These are phyloP conservation scores for Eustoma russellianum DNA, from an alignment of 257 asterid genomes.

Conservation along the genomic window DNA sequence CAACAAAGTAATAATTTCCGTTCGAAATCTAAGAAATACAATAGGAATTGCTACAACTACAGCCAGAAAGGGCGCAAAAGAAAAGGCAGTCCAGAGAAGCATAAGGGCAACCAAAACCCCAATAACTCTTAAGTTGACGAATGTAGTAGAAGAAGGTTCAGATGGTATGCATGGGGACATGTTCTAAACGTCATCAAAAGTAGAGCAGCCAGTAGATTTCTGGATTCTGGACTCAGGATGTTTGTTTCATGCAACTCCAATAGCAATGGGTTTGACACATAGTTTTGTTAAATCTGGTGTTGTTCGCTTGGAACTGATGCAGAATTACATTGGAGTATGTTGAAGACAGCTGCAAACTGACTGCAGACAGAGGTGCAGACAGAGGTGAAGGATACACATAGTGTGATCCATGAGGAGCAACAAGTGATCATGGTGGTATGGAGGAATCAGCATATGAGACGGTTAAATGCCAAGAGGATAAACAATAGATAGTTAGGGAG, in stretches of 20 bases:
- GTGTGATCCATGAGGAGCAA: too few species aligned
- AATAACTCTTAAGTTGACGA: neutral
- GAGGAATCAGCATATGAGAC: too few species aligned
- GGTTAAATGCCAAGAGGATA: too few species aligned
- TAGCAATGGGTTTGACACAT: neutral
- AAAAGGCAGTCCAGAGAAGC: too few species aligned
- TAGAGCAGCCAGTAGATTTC: neutral
- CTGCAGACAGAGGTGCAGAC: too few species aligned
- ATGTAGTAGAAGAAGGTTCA: neutral
- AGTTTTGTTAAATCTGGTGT: neutral
- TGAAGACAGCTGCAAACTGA: too few species aligned
- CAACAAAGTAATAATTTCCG: too few species aligned
- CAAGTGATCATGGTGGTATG: too few species aligned
- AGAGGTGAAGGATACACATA: too few species aligned
- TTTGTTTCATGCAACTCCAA: neutral
- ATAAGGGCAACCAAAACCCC: neutral
- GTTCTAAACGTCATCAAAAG: neutral
- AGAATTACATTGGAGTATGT: too few species aligned
- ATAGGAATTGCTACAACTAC: neutral
- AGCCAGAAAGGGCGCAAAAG: too few species aligned
- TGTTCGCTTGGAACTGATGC: neutral
- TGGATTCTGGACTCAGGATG: neutral
- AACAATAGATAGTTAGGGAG: too few species aligned
- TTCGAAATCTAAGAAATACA: neutral
- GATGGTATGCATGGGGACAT: neutral